Conservation (phyloP, 352 stramenopile genomes). For the Globisporangium nunn region DNA sequence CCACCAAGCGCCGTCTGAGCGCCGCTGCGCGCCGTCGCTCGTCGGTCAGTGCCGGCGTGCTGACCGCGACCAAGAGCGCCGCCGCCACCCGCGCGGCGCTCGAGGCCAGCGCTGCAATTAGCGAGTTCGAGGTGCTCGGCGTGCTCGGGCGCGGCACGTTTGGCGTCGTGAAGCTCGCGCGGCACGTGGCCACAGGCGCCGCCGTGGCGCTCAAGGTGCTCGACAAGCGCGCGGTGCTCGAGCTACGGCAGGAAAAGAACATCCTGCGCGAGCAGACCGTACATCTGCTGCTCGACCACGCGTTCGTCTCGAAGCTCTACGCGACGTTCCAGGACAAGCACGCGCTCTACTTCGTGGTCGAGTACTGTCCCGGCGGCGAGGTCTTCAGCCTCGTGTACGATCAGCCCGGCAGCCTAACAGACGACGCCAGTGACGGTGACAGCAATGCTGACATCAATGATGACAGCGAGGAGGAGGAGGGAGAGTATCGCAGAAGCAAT, state of each 20-base stretch:
- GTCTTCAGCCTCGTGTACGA: conserved; percentile 79
- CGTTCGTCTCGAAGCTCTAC: conserved; percentile 54
- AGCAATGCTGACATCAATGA: conserved; percentile 15
- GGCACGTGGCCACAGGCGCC: conserved; percentile 41
- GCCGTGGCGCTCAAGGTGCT: conserved; percentile 63
- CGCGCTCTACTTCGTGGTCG: conserved; percentile 70
- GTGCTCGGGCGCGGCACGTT: conserved; percentile 67
- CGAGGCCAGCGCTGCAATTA: conserved; percentile 17
- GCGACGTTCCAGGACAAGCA: conserved; percentile 66
- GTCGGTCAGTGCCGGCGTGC: conserved; percentile 4
- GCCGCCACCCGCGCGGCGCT: conserved; percentile 13
- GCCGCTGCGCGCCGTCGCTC: conserved; percentile 10
- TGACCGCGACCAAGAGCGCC: background rate
- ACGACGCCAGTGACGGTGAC: conserved; percentile 14
- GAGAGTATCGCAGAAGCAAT: conserved; percentile 5
- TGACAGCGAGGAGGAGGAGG: conserved; percentile 11
- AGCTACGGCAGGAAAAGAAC: conserved; percentile 61
- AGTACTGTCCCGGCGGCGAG: conserved; percentile 29
- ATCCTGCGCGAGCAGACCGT: conserved; percentile 64
- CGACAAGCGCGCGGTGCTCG: conserved; percentile 27
- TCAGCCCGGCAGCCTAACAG: conserved; percentile 11
- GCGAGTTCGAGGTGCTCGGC: conserved; percentile 53
- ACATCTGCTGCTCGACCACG: conserved; percentile 46
- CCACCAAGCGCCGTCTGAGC: conserved; percentile 14
- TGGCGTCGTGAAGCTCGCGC: conserved; percentile 57